A percentile compares a stretch with the other conserved stretches of the same genome.
phyloP scores from a whole-genome alignment of 2,329 filamentous ascomycete species.

The Teratosphaeria gauchensis region DNA sequence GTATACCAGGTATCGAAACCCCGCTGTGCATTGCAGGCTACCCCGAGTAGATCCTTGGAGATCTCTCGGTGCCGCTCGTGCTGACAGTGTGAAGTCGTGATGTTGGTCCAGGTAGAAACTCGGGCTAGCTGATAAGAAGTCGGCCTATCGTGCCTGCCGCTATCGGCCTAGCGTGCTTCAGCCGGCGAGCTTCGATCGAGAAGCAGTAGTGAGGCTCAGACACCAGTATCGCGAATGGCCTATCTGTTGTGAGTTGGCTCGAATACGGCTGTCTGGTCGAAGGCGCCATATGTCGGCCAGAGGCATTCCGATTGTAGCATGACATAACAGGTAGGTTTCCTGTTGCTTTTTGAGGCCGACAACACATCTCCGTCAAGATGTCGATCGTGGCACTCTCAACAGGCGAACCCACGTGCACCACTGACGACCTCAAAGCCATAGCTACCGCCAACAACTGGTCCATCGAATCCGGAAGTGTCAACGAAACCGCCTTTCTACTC shows the following conservation, averaged over 20 bases:
- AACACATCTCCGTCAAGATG: conserved; percentile 8
- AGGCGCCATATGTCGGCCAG: neutral
- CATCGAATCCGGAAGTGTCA: conserved; percentile 11
- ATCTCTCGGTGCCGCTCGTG: neutral
- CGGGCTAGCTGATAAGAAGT: neutral
- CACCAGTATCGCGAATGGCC: neutral
- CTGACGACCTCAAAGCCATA: conserved; percentile 15
- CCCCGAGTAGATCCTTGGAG: neutral
- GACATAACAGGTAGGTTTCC: neutral
- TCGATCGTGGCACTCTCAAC: conserved; percentile 21
- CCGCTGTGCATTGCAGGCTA: neutral
- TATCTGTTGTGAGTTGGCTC: neutral
- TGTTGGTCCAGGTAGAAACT: neutral
- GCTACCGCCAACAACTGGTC: conserved; percentile 15
- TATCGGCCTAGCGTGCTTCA: too few species aligned
- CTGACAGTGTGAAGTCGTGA: neutral
- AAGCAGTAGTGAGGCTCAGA: neutral
- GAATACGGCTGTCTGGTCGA: neutral
- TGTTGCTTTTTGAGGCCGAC: neutral
- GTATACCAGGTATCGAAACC: neutral
- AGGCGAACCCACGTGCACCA: conserved; percentile 18
- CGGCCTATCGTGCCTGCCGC: neutral
- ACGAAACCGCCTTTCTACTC: conserved; percentile 17
- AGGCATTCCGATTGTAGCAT: neutral
- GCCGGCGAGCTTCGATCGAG: too few species aligned